Evolutionary conservation across 208 protist genomes (phyloP).

Genomic region (Acanthamoeba sp.): DNA sequence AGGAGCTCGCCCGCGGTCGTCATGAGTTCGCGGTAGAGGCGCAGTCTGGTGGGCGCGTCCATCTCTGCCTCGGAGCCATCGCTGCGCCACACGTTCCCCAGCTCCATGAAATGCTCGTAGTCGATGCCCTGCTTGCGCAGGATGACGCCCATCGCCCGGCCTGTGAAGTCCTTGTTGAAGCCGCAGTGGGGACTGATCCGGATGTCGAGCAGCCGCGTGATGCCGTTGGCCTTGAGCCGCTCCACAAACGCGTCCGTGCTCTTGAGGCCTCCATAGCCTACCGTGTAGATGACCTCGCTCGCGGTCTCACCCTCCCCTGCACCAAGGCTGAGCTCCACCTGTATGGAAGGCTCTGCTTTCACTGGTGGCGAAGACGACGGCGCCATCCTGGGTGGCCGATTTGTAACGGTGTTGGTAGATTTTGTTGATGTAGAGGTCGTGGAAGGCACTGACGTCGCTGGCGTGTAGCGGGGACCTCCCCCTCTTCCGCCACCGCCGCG

Average conservation of each 20-base stretch:
- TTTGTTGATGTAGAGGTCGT: background rate
- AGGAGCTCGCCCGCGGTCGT: conserved; percentile 48
- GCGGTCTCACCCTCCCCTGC: background rate
- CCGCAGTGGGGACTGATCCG: conserved; percentile 70
- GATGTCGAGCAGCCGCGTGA: conserved; percentile 55
- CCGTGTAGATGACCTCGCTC: conserved; percentile 54
- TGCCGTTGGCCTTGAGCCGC: conserved; percentile 42
- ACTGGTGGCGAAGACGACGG: background rate
- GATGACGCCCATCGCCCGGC: background rate
- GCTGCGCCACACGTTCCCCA: conserved; percentile 72
- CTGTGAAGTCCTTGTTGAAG: conserved; percentile 70
- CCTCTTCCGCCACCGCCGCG: background rate
- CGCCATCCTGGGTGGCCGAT: background rate
- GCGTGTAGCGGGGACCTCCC: background rate
- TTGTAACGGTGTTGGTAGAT: background rate
- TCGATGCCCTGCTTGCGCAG: conserved; percentile 47
- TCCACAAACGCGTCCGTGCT: conserved; percentile 28
- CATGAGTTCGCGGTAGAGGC: conserved; percentile 55
- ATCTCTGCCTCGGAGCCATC: conserved; percentile 54
- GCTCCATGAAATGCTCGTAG: conserved; percentile 76
- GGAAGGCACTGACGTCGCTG: background rate
- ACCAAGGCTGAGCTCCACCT: background rate
- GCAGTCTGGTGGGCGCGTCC: background rate
- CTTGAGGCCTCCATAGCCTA: conserved; percentile 38
- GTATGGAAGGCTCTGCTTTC: background rate